These are phyloP conservation scores for Porodaedalea pini DNA, from an alignment of 1,284 basidiomycete species.

Conservation along the genomic window DNA sequence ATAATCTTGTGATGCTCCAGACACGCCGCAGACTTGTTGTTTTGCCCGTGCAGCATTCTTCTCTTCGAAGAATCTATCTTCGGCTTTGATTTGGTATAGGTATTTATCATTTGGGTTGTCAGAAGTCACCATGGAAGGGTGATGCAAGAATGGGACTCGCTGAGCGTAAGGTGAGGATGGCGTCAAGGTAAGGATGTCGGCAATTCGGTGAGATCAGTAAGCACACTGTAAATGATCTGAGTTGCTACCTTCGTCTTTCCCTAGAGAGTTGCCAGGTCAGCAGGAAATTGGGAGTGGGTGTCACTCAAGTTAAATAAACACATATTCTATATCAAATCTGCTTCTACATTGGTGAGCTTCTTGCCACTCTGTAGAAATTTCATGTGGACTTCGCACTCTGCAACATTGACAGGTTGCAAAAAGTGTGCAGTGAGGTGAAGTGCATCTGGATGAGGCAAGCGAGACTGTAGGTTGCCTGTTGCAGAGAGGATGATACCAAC, in stretches of 20 bases:
- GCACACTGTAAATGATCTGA: conserved; percentile 54
- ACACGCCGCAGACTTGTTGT: neutral
- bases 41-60: conserved; percentile 23
- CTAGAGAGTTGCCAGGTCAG: conserved; percentile 30
- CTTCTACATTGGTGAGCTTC: conserved; percentile 50
- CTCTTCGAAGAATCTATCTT: conserved; percentile 38
- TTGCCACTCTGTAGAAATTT: conserved; percentile 44
- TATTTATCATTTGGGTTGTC: conserved; percentile 34
- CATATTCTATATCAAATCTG: conserved; percentile 55
- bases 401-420: conserved; percentile 35
- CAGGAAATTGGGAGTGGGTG: neutral
- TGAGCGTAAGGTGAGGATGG: conserved; percentile 54
- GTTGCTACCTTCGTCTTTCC: conserved; percentile 43
- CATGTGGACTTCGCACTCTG: conserved; percentile 45
- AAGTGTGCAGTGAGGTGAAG: conserved; percentile 59
- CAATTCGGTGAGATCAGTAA: conserved; percentile 32
- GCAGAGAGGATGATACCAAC: conserved; percentile 53
- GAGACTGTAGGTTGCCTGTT: conserved; percentile 46
- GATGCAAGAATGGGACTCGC: conserved; percentile 48
- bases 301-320: conserved; percentile 18
- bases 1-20: neutral
- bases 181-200: conserved; percentile 32
- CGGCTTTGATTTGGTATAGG: conserved; percentile 34
- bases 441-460: conserved; percentile 47
- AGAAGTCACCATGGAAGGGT: conserved; percentile 38